Evolutionary conservation across 1,284 basidiomycete genomes (phyloP).

Genomic region (Cryptococcus maquisensis): DNA sequence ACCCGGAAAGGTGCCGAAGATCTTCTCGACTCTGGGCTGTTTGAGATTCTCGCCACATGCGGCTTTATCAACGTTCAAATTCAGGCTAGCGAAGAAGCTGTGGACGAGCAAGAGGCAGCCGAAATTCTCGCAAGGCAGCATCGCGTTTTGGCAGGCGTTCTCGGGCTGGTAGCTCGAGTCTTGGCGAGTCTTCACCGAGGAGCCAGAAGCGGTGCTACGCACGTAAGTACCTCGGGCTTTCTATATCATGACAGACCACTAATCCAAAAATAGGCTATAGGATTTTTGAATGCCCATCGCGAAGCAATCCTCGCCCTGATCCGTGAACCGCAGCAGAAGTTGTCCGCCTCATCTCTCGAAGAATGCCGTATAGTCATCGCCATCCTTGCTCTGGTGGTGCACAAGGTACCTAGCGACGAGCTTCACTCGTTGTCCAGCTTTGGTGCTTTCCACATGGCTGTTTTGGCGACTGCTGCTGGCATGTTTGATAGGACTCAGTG

Average conservation of each 20-base stretch:
- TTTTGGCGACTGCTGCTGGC: slow-evolving; percentile 69
- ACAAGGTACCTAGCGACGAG: slow-evolving; percentile 55
- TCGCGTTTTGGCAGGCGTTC: slow-evolving; percentile 30
- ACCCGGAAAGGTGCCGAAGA: slow-evolving; percentile 77
- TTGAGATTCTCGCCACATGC: slow-evolving; percentile 76
- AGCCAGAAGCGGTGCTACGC: slow-evolving; percentile 27
- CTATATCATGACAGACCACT: not conserved
- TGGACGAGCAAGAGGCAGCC: slow-evolving; percentile 48
- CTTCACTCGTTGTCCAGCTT: slow-evolving; percentile 66
- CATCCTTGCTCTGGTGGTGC: slow-evolving; percentile 50
- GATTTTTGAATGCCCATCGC: slow-evolving; percentile 53
- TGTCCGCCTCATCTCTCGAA: slow-evolving; percentile 48
- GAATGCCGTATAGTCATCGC: slow-evolving; percentile 52
- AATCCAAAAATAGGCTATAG: slow-evolving; percentile 40
- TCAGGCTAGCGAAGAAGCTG: slow-evolving; percentile 62
- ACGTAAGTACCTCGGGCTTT: slow-evolving; percentile 18
- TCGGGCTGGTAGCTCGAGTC: slow-evolving; percentile 35
- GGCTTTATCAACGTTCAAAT: slow-evolving; percentile 79
- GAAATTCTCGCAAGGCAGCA: slow-evolving; percentile 38
- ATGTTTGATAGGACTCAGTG: slow-evolving; percentile 65
- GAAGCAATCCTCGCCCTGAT: slow-evolving; percentile 53
- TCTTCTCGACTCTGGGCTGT: slow-evolving; percentile 71
- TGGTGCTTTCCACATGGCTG: slow-evolving; percentile 74
- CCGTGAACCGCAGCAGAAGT: slow-evolving; percentile 46
- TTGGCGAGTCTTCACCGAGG: slow-evolving; percentile 30